phyloP scores from a whole-genome alignment of 768 basidiomycete genomes.

The Phanerochaete carnosa region DNA sequence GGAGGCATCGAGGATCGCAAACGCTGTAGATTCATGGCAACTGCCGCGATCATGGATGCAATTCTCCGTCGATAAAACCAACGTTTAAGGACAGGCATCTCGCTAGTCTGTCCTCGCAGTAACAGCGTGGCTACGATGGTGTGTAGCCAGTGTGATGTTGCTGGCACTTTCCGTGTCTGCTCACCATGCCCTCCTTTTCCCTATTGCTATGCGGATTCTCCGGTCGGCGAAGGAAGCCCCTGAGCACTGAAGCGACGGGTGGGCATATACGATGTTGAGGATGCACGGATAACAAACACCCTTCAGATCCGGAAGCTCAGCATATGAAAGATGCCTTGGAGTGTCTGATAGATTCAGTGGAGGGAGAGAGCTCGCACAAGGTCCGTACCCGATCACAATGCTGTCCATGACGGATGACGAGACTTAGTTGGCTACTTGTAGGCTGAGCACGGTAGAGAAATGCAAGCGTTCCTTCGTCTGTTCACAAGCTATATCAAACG shows the following conservation, averaged over 20 bases:
- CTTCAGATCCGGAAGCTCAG: background rate
- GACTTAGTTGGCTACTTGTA: background rate
- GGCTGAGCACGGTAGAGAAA: constrained; percentile 93
- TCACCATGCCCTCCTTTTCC: background rate
- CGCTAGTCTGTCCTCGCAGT: background rate
- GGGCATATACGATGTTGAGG: background rate
- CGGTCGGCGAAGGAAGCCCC: background rate
- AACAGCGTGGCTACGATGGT: background rate
- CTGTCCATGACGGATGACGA: background rate
- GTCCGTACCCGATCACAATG: background rate
- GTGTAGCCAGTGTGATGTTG: background rate
- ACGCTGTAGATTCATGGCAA: too few species aligned
- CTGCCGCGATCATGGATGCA: background rate
- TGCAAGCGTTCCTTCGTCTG: constrained; percentile 94
- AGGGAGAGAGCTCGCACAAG: background rate
- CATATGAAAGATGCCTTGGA: background rate
- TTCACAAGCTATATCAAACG: constrained; percentile 93
- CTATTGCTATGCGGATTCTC: background rate
- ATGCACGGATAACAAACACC: background rate
- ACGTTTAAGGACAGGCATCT: background rate
- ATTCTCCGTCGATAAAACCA: background rate
- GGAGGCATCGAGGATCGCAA: too few species aligned
- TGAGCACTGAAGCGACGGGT: background rate
- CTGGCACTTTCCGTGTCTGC: background rate
- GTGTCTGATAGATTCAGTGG: background rate